A percentile compares a stretch with the other conserved stretches of the same genome.
Evolutionary conservation across 2,329 filamentous ascomycete genomes (phyloP).

Genomic region (Epicoccum nigrum): DNA sequence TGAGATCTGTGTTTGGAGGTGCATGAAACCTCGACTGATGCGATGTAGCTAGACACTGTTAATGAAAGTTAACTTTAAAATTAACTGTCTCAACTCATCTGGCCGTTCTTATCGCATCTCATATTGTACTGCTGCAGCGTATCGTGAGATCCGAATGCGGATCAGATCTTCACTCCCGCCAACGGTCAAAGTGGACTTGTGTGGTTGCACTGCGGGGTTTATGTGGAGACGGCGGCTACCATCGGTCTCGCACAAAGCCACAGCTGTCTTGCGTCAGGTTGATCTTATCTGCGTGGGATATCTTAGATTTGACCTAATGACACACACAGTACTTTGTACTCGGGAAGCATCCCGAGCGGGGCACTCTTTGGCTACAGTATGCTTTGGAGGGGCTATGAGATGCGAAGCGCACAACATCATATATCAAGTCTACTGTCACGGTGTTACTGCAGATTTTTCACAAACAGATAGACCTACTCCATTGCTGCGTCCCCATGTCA

Average conservation of each 20-base stretch:
- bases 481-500: no score
- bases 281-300: constrained; percentile 11
- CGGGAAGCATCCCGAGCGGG: constrained; percentile 16
- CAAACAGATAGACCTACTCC: no score
- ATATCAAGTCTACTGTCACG: no score
- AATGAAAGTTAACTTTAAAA: not conserved
- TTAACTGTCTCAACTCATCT: not conserved
- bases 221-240: constrained; percentile 12
- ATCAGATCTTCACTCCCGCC: not conserved
- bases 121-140: not conserved
- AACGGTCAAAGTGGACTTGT: constrained; percentile 3
- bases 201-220: constrained; percentile 11
- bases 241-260: constrained; percentile 10
- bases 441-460: no score
- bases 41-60: constrained; percentile 1
- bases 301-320: not conserved
- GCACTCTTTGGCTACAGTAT: not conserved
- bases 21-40: not conserved
- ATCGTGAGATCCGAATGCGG: not conserved
- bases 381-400: constrained; percentile 1
- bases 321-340: constrained; percentile 7
- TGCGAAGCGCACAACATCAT: not conserved
- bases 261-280: not conserved
- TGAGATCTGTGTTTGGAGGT: constrained; percentile 21
- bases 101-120: not conserved